Base-by-base conservation (phyloP, 495 filamentous ascomycete genomes). In the Hyaloscypha bicolor region DNA sequence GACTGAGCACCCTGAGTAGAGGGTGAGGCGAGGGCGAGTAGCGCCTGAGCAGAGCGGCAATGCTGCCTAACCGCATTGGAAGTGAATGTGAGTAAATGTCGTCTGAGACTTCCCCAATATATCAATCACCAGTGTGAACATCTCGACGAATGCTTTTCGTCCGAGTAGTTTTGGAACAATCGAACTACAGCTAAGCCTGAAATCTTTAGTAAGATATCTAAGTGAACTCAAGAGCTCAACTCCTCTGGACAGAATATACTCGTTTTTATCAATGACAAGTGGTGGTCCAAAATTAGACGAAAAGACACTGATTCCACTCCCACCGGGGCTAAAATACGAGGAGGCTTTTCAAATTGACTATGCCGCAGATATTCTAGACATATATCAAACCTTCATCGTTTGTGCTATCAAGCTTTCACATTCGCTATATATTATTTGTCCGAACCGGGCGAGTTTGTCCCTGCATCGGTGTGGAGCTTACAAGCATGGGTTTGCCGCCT, bases 131-230 rank as follows among this genome's bases (percentile, higher is more conserved):
- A n/a, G n/a, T n/a, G n/a, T n/a, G n/a, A n/a, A n/a, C n/a, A n/a
- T 73, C 22, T 78, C 75, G 6, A 72, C 67, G 16, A 72, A 75
- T 29, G 62, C 78, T 8, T 80, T 76, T 52, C 66, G 73, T 14
- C 55, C 69, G 22, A 48, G 6, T 33, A 22, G 51, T 11, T 5
- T 25, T 22, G 62, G 32, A 12, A 64, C n/a, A 35, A 37, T 39
- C 4, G 31, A 59, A 32, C 63, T 35, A 33, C 55, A 59, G 4
- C 30, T 64, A 9, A 64, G 51, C 19, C 32, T 64, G 4, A 51
- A 64, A 56, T 16, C 2, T 4, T 45, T 64, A 31, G 62, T 64
- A 2, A 37, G 48, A 22, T n/a, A n/a, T 4, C 22, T 64, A 21
- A 19, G 12, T 2, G 51, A 33, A 9, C 33, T 64, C 32, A 45